Evolutionary conservation across 176 grass and related monocot genomes (phyloP).

Genomic region (Aegilops longissima): DNA sequence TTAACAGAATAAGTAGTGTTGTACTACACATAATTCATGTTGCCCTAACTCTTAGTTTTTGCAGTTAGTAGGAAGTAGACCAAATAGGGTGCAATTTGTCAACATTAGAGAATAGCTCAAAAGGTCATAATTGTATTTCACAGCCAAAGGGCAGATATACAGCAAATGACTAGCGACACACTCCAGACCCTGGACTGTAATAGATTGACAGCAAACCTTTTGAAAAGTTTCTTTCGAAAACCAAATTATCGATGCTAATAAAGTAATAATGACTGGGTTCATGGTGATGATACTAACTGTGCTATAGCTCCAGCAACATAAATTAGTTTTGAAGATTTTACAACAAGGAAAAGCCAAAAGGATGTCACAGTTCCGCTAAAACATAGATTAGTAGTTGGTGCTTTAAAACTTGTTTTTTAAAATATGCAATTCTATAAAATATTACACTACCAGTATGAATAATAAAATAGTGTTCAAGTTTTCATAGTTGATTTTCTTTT

Average conservation of each 20-base stretch:
- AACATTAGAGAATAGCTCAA: background rate
- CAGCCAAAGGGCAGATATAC: background rate
- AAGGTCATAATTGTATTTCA: background rate
- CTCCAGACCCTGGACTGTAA: background rate
- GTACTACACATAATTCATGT: background rate
- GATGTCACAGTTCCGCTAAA: background rate
- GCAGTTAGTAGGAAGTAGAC: background rate
- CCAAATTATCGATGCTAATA: background rate
- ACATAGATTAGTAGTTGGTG: background rate
- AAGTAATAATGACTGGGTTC: background rate
- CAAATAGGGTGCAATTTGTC: background rate
- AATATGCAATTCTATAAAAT: background rate
- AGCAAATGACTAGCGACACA: background rate
- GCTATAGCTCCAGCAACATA: background rate
- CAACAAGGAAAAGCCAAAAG: constrained; percentile 5
- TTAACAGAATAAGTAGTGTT: constrained; percentile 2
- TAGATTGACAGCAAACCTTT: background rate
- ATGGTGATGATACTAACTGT: background rate
- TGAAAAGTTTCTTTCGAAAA: background rate
- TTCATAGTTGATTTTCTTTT: background rate
- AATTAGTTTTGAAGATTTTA: background rate
- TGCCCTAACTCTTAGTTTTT: background rate
- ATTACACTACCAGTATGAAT: background rate
- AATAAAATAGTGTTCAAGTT: constrained; percentile 3
- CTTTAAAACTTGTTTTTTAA: background rate